These are phyloP conservation scores for Globisporangium acanthophoron DNA, from an alignment of 352 stramenopile species.

Conservation along the genomic window DNA sequence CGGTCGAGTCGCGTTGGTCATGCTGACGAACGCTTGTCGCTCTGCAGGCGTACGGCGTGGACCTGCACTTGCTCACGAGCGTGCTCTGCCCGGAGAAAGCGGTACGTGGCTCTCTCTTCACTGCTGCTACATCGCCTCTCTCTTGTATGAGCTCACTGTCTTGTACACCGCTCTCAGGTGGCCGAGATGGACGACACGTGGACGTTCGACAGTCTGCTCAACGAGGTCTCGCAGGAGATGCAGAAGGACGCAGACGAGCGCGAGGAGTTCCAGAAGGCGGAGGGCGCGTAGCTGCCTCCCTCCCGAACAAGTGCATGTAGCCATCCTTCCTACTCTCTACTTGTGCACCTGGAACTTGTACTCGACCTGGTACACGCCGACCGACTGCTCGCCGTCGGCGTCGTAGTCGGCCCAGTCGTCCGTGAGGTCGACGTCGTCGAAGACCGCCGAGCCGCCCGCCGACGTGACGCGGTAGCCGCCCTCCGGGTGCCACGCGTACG, in stretches of 20 bases:
- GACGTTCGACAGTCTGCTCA: conserved; percentile 72
- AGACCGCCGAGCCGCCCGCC: conserved; percentile 48
- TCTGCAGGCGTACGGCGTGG: conserved; percentile 45
- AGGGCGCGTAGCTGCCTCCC: conserved; percentile 13
- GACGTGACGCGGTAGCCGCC: conserved; percentile 70
- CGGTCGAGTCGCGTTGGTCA: neutral
- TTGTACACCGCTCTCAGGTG: conserved; percentile 25
- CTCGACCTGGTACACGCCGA: conserved; percentile 73
- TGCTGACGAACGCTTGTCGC: neutral
- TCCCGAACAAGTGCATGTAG: neutral
- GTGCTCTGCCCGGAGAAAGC: conserved; percentile 65
- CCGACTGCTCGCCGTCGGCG: conserved; percentile 66
- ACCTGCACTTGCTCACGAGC: conserved; percentile 62
- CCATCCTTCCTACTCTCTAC: conserved; percentile 18
- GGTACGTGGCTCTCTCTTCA: conserved; percentile 22
- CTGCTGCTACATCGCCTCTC: neutral
- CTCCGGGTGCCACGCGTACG: conserved; percentile 73
- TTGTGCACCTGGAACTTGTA: conserved; percentile 83
- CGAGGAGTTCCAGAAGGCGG: conserved; percentile 50
- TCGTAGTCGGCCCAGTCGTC: conserved; percentile 88
- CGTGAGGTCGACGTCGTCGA: conserved; percentile 74
- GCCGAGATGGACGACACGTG: conserved; percentile 60
- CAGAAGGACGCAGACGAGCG: conserved; percentile 77
- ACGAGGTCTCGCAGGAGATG: conserved; percentile 76
- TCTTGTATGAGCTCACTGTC: too few species aligned